Base-by-base conservation (phyloP, 768 basidiomycete species). In the Auriscalpium vulgare region DNA sequence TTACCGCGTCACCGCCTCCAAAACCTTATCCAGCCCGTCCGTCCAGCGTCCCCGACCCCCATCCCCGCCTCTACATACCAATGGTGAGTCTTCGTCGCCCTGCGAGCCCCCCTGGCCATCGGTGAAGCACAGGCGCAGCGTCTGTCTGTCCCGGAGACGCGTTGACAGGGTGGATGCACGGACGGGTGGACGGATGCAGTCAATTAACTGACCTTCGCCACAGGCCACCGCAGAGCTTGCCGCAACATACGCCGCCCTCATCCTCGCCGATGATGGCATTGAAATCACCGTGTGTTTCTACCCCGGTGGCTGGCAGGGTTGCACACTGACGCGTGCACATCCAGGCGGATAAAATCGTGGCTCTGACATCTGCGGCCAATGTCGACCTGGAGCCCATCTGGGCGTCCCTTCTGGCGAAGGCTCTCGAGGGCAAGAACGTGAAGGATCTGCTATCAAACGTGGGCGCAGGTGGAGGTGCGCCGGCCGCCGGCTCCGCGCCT, bases 401-500 rank as follows among this genome's bases (percentile, higher is more conserved):
- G 97, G 94, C 94, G 56, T 74, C 87, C 13, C 88, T 99, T 66
- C 91, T 99, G 68, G 90, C 95, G 60, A 98, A 97, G 74, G 95
- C 97, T 37, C 85, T 99, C 53, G 94, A 95, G 75, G 95, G 95
- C 67, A 97, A 95, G 82, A 84, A 98, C 77, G 83, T 99, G 67
- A 97, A 92, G 76, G 93, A 95, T 47, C 80, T 98, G 53, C 82
- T 99, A 62, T 88, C 89, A 60, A 95, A 92, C 78, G 93, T 99
- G 60, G 95, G 95, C 61, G 78, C 91, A 55, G 93, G 95, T 59
- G 94, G 91, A 59, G 93, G 85, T 59, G 91, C 85, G 64, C 87
- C 91, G 50, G 88, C 85, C 54, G 83, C 82, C 59, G 80, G 72
- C 51, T 72, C 76, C 17, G 72, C 74, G 49, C 77, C 77, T 54